These are phyloP conservation scores for Huntiella moniliformis DNA, from an alignment of 2,329 filamentous ascomycete genomes.

Conservation along the genomic window DNA sequence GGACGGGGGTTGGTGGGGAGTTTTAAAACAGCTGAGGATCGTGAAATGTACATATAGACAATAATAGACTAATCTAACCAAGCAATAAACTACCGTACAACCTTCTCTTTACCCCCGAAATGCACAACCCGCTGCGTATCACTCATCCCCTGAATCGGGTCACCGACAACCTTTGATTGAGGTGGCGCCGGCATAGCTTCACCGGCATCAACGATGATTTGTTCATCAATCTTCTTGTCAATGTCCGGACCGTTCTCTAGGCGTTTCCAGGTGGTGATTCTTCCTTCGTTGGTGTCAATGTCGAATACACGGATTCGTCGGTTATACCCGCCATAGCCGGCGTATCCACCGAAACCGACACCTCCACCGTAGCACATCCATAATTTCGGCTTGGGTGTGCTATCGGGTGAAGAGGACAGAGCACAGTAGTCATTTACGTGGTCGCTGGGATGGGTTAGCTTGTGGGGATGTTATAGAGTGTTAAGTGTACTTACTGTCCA, in stretches of 20 bases:
- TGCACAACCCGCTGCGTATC: slow-evolving; percentile 10
- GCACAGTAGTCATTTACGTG: slow-evolving; percentile 96
- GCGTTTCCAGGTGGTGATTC: slow-evolving; percentile 83
- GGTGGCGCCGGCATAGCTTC: slow-evolving; percentile 20
- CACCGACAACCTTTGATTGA: slow-evolving; percentile 5
- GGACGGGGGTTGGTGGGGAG: not conserved
- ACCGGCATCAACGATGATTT: slow-evolving; percentile 47
- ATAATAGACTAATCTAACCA: not conserved
- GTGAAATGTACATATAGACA: not conserved
- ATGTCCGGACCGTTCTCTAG: slow-evolving; percentile 47
- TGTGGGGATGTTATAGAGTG: not conserved
- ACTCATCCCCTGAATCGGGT: slow-evolving; percentile 10
- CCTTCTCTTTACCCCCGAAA: slow-evolving; percentile 8
- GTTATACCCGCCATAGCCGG: slow-evolving; percentile 70
- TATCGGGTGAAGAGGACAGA: slow-evolving; percentile 29
- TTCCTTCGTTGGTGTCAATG: slow-evolving; percentile 75
- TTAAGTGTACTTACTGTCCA: slow-evolving; percentile 55
- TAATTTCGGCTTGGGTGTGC: slow-evolving; percentile 42
- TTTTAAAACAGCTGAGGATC: too few relatives aligned
- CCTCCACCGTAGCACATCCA: slow-evolving; percentile 99
- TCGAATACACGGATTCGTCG: slow-evolving; percentile 79
- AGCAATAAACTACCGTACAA: slow-evolving; percentile 3
- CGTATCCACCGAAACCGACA: slow-evolving; percentile 85
- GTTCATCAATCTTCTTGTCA: slow-evolving; percentile 32
- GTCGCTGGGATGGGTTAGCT: slow-evolving; percentile 34